These are phyloP conservation scores for Candida railenensis DNA, from an alignment of 805 yeast genomes.

Conservation along the genomic window DNA sequence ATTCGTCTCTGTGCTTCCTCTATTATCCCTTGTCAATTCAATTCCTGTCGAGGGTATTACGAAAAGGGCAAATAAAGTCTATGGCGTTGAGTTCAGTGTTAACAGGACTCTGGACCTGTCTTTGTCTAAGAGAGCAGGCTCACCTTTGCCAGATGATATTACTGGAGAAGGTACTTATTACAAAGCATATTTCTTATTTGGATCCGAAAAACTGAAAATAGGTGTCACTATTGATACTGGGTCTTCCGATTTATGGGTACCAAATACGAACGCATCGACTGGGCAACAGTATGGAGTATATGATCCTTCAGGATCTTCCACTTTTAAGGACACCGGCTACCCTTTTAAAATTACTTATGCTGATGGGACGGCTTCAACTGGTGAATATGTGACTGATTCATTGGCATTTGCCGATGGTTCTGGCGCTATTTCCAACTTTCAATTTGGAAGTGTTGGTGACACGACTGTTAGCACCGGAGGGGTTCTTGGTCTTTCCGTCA, in stretches of 20 bases:
- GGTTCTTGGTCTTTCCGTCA: slow-evolving; percentile 10
- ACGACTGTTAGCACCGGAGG: slow-evolving; percentile 10
- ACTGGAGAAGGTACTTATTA: slow-evolving; percentile 12
- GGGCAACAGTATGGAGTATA: slow-evolving; percentile 8
- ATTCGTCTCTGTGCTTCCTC: neutral
- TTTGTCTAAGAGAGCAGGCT: neutral
- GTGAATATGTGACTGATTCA: neutral
- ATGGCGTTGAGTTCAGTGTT: neutral
- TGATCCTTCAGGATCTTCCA: slow-evolving; percentile 10
- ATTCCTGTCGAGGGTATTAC: slow-evolving; percentile 3
- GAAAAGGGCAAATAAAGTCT: neutral
- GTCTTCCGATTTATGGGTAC: slow-evolving; percentile 42
- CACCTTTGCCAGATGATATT: neutral
- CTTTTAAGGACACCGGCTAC: slow-evolving; percentile 5
- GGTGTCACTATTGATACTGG: slow-evolving; percentile 41
- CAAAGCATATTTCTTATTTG: slow-evolving; percentile 24
- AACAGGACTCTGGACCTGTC: neutral
- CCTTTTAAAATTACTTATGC: slow-evolving; percentile 1
- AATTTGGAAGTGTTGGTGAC: slow-evolving; percentile 9
- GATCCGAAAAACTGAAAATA: slow-evolving; percentile 25
- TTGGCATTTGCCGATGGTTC: neutral
- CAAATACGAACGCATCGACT: neutral
- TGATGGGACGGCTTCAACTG: slow-evolving; percentile 4
- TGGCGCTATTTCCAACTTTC: slow-evolving; percentile 4
- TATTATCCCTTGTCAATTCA: neutral